Conservation (phyloP, 177 flowering plant genomes). For the Vitis hybrid region DNA sequence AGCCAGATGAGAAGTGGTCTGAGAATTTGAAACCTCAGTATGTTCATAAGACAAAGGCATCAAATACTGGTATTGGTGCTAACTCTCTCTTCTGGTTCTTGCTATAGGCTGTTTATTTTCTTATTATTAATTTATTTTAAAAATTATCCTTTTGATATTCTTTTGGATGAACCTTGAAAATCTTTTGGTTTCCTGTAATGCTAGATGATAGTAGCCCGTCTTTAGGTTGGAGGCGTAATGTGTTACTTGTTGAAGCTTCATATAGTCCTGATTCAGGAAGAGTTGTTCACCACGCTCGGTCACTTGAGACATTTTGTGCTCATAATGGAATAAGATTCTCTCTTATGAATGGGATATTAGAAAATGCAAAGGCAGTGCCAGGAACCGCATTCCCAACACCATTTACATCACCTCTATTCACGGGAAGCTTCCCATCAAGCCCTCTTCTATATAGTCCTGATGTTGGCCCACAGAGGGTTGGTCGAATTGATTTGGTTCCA, state of each 20-base stretch:
- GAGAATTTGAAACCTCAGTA: conserved; percentile 56
- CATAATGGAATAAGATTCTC: conserved; percentile 69
- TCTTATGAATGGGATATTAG: conserved; percentile 48
- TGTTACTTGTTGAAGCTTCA: conserved; percentile 87
- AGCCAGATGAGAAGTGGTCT: conserved; percentile 65
- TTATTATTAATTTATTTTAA: too few species aligned
- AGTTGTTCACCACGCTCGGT: conserved; percentile 70
- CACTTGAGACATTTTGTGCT: conserved; percentile 86
- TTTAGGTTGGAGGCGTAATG: conserved; percentile 94
- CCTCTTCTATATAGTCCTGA: conserved; percentile 93
- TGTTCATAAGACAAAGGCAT: conserved; percentile 42
- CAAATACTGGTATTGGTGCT: conserved; percentile 43
- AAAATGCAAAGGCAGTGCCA: conserved; percentile 44
- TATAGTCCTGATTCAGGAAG: conserved; percentile 88
- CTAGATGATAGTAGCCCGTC: conserved; percentile 61
- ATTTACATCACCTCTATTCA: conserved; percentile 84
- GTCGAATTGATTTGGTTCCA: conserved; percentile 90
- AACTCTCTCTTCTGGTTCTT: not conserved
- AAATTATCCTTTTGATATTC: not conserved
- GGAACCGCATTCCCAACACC: conserved; percentile 74
- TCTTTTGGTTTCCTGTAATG: conserved; percentile 17
- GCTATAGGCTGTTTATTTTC: not conserved
- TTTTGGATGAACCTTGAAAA: conserved; percentile 10
- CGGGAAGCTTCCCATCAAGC: conserved; percentile 98
- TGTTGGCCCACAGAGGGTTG: conserved; percentile 63